Base-by-base conservation (phyloP, 2,329 filamentous ascomycete species). In the Fusarium chuoi region DNA sequence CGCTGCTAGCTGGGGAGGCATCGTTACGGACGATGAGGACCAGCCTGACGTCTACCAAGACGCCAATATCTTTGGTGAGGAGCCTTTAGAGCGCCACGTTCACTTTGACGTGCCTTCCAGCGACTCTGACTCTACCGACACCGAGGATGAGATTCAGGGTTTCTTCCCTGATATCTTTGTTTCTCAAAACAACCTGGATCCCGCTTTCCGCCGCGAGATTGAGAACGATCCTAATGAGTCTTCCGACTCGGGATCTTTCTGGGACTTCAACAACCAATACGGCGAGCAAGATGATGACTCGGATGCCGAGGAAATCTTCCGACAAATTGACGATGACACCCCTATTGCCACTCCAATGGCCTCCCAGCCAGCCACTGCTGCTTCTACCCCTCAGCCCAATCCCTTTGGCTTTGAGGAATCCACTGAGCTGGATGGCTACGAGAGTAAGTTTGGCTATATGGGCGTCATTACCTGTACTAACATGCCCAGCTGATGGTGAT, bases 151-250 rank as follows among this genome's bases (percentile, higher is more conserved):
- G 71, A 83, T 87, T 51, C 88, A 89, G 68, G 89, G 90, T 71
- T 89, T 94, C 72, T 94, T 94, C 70, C 92, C 93, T 3, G 91
- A 95, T 79, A 91, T 96, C 67, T 96, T 96, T 81, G 86, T 95
- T 64, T 90, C 93, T 56, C 92, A 95, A 81, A 92, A 90, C 78
- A 87, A 89, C 22, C 86, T 96, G 10, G 93, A 94, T 76, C 91
- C 92, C 11, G 87, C 88, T 58, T 90, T 96, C 78, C 92, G 92
- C 72, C 89, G 89, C 46, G 91, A 94, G 83, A 92, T 95, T 73
- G 92, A 95, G 79, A 87, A 89, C 71, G 90, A 94, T 72, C 84
- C 84, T n/a, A 86, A 89, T 57, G 88, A 90, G 68, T 88, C 87
- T 1, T 90, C 87, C 9, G 86, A 86, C 66, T 89, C 87, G 28